Conservation (phyloP, 441 rosid species). For the Manihot esculenta region DNA sequence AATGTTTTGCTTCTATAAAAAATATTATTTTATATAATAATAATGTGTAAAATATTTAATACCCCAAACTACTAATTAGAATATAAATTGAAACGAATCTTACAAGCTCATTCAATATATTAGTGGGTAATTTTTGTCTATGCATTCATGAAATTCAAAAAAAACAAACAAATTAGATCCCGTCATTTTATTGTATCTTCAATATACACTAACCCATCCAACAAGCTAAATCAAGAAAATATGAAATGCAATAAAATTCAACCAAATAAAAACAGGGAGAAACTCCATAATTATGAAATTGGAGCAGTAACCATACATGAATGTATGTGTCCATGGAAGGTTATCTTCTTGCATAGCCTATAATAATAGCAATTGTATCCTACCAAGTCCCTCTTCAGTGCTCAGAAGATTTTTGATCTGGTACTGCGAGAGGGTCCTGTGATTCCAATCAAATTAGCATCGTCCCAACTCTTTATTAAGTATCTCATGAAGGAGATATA, state of each 20-base stretch:
- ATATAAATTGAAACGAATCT: too few relatives aligned
- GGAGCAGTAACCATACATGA: not conserved
- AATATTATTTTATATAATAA: too few relatives aligned
- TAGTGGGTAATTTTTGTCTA: too few relatives aligned
- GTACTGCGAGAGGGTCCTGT: not conserved
- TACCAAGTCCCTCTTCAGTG: slow-evolving; percentile 1
- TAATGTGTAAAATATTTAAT: too few relatives aligned
- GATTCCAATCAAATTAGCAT: slow-evolving; percentile 4
- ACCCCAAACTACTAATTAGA: too few relatives aligned
- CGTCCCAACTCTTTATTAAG: slow-evolving; percentile 10
- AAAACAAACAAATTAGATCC: too few relatives aligned
- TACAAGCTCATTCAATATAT: too few relatives aligned
- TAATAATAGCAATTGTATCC: not conserved
- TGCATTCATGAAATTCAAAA: too few relatives aligned
- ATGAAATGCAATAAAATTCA: not conserved
- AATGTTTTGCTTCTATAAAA: too few relatives aligned
- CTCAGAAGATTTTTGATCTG: not conserved
- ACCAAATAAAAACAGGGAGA: not conserved
- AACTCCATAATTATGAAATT: not conserved
- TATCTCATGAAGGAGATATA: slow-evolving; percentile 16
- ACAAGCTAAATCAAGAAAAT: not conserved
- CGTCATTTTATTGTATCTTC: too few relatives aligned
- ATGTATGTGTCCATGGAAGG: not conserved
- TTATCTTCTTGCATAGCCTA: not conserved
- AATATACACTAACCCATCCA: too few relatives aligned